Evolutionary conservation across 2,329 filamentous ascomycete species (phyloP), one percentile per base, ranked within the genome.

Genomic region (Aphanoascus verrucosus): DNA sequence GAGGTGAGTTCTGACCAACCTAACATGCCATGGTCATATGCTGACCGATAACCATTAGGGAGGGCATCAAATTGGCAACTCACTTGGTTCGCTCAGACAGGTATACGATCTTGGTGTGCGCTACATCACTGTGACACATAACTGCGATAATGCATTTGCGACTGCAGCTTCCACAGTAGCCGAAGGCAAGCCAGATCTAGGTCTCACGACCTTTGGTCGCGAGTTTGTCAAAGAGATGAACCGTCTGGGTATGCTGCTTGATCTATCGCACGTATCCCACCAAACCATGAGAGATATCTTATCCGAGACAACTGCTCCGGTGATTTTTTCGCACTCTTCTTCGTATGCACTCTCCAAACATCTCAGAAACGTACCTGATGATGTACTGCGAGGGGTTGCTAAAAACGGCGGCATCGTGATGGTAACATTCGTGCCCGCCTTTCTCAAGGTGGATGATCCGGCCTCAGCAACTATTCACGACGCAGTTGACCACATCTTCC

Each of bases 301-400:
- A 15, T 48, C 54, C 8, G 50, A 61, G 32, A 57, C 62, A 20
- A 48, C 56, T 43, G 58, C 60, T 3, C 63, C 63, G 5, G 59
- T 64, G 17, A 63, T 64, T 20, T 63, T 62, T 50, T 60, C 56
- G 4, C 63, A 63, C 48, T 60, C 58, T 2, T 58, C 56, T 8
- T 56, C 56, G 2, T 62, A 63, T 20, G 58, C 56, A 3, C 42
- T 65, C 1, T 60, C 56, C 35, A 58, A 60, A 9, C 66, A 71
- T 55, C 60, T 65, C 5, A 65, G 72, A 1, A 71, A 74, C 46
- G 71, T 71, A 1, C 70, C 71, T 1, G 71, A 74, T 41, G 68
- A 71, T 43, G 65, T 74, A 2, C 59, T 74, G 1, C 58, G 63
- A 3, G 56, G 57, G 1, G 57, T 74, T 0, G 65, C 64, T 32